Evolutionary conservation across 495 filamentous ascomycete genomes (phyloP).

Genomic region (Tetracladium setigerum): DNA sequence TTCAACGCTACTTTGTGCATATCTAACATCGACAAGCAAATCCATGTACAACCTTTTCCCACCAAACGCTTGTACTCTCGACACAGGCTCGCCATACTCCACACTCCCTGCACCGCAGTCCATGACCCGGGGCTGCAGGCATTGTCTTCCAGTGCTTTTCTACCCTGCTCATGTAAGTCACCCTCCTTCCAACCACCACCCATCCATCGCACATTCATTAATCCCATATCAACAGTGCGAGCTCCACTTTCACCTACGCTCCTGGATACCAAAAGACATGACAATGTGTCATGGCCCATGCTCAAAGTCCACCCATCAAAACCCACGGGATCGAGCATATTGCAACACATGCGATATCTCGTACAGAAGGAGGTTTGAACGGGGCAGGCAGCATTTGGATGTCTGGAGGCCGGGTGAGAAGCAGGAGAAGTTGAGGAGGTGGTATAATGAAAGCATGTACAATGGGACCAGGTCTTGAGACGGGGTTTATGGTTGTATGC

Average conservation of each 20-base stretch:
- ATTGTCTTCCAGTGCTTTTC: constrained; percentile 13
- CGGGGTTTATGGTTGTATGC: too few species aligned
- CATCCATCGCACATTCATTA: too few species aligned
- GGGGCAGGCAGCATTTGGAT: constrained; percentile 7
- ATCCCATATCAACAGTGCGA: constrained; percentile 3
- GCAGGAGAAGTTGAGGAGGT: constrained; percentile 3
- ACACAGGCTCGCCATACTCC: constrained; percentile 5
- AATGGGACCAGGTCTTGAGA: too few species aligned
- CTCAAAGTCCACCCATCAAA: background rate
- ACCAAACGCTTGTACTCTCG: background rate
- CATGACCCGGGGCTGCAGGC: constrained; percentile 1
- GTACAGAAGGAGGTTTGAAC: constrained; percentile 8
- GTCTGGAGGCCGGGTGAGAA: constrained; percentile 1
- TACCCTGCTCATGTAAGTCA: constrained; percentile 6
- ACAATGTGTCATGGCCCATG: constrained; percentile 5
- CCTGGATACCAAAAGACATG: constrained; percentile 7
- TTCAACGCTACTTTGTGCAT: background rate
- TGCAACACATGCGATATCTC: constrained; percentile 7
- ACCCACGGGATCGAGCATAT: background rate
- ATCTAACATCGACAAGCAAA: background rate
- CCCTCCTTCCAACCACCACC: too few species aligned
- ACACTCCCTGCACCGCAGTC: background rate
- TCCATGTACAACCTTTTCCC: constrained; percentile 1
- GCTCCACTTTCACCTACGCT: constrained; percentile 12
- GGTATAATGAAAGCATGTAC: background rate